Evolutionary conservation across 148 eudicot genomes (phyloP).

Genomic region (Spergularia marina): DNA sequence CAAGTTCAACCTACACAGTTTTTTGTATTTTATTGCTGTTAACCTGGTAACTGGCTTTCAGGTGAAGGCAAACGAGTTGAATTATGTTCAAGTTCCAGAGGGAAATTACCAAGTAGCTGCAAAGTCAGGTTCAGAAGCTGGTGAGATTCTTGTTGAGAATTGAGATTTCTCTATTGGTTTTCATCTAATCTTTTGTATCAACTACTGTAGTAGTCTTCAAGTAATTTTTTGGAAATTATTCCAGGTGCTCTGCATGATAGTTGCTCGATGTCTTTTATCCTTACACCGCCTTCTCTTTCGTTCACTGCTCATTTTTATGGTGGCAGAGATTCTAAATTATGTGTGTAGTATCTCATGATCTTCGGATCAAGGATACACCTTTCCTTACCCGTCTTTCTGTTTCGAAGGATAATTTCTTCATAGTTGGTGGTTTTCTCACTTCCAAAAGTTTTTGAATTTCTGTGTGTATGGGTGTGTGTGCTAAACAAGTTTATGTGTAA

Average conservation of each 20-base stretch:
- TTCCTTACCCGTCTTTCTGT: neutral
- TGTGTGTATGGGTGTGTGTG: too few species aligned
- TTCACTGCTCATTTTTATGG: too few species aligned
- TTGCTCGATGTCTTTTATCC: too few species aligned
- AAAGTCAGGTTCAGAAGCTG: slow-evolving; percentile 27
- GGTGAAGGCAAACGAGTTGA: slow-evolving; percentile 54
- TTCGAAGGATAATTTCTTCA: neutral
- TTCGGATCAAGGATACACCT: neutral
- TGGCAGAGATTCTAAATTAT: too few species aligned
- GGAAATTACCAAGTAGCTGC: slow-evolving; percentile 12
- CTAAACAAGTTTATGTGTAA: neutral
- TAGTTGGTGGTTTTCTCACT: neutral
- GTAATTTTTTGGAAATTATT: too few species aligned
- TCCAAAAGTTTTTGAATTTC: neutral
- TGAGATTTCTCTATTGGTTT: neutral
- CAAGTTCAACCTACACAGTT: neutral
- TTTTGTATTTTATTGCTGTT: neutral
- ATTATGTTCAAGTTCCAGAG: slow-evolving; percentile 46
- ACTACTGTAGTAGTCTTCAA: neutral
- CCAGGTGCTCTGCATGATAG: too few species aligned
- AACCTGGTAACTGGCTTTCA: slow-evolving; percentile 22
- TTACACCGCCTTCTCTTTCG: too few species aligned
- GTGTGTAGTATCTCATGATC: too few species aligned
- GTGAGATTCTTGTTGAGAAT: slow-evolving; percentile 18
- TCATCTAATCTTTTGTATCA: neutral